Evolutionary conservation across 23 red algal genomes (phyloP).

Genomic region (Gracilariopsis chorda): DNA sequence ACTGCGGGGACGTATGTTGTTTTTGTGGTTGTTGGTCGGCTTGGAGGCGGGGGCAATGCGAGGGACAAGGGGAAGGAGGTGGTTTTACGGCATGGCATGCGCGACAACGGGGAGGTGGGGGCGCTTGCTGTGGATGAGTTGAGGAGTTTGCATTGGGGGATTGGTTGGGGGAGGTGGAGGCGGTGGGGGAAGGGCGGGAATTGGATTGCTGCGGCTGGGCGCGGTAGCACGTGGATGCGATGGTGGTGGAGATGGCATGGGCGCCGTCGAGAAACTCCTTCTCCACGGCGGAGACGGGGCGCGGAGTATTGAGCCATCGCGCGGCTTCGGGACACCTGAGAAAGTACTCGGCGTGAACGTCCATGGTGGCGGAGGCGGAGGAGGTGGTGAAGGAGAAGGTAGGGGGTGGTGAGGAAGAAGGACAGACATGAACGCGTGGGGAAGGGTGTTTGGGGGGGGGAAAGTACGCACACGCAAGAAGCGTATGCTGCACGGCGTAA

Average conservation of each 20-base stretch:
- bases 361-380: neutral
- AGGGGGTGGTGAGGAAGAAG: neutral
- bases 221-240: slow-evolving; percentile 15
- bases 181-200: neutral
- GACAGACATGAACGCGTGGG: neutral
- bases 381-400: neutral
- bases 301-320: slow-evolving; percentile 41
- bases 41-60: neutral
- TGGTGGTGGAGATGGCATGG: slow-evolving; percentile 39
- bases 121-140: neutral
- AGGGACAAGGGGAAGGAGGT: neutral
- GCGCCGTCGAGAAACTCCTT: slow-evolving; percentile 41
- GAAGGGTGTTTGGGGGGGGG: neutral
- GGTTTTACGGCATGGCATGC: neutral
- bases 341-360: slow-evolving; percentile 46
- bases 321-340: slow-evolving; percentile 17
- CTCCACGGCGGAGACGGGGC: slow-evolving; percentile 13
- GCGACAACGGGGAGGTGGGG: neutral
- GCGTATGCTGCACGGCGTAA: no score
- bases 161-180: neutral
- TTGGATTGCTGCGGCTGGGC: neutral
- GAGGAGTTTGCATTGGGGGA: neutral
- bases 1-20: neutral
- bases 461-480: no score
- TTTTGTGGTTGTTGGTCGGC: neutral